phyloP scores from a whole-genome alignment of 441 rosid genomes.

The Erodium trifolium region DNA sequence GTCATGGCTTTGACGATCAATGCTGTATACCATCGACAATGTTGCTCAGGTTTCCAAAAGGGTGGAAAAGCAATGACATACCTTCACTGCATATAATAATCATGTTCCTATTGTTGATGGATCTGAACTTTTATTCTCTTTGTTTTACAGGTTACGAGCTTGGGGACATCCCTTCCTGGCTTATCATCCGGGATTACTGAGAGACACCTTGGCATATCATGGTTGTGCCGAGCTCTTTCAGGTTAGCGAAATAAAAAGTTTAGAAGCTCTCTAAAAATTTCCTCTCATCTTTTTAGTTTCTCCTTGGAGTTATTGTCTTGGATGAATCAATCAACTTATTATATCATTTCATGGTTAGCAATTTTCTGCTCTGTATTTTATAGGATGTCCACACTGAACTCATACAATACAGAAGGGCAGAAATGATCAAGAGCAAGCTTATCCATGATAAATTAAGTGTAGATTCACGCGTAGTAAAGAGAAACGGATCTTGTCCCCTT shows the following conservation, averaged over 20 bases:
- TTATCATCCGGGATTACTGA: constrained; percentile 80
- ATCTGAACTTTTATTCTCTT: constrained; percentile 16
- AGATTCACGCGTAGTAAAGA: constrained; percentile 59
- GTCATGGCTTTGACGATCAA: constrained; percentile 1
- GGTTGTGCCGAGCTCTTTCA: constrained; percentile 99
- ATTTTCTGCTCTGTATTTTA: constrained; percentile 23
- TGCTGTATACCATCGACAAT: too few relatives aligned
- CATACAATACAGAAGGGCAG: constrained; percentile 78
- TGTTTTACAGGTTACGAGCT: constrained; percentile 51
- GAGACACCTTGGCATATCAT: constrained; percentile 85
- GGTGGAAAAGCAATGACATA: background rate
- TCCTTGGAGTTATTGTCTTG: constrained; percentile 8
- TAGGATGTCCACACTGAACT: constrained; percentile 93
- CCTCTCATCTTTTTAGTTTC: constrained; percentile 1
- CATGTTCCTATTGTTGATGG: constrained; percentile 19
- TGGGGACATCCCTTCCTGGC: constrained; percentile 79
- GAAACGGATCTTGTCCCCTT: constrained; percentile 85
- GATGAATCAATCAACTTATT: constrained; percentile 2
- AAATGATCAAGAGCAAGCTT: constrained; percentile 76
- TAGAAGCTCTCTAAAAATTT: background rate
- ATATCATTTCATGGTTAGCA: constrained; percentile 17
- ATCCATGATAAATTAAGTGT: constrained; percentile 47
- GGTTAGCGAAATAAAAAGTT: constrained; percentile 32
- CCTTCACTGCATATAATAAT: background rate
- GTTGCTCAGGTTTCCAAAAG: background rate